Percentiles rank a stretch among this genome's conserved stretches.
Conservation (phyloP, 192 early-diverging fungal species). For the Diversispora eburnea region DNA sequence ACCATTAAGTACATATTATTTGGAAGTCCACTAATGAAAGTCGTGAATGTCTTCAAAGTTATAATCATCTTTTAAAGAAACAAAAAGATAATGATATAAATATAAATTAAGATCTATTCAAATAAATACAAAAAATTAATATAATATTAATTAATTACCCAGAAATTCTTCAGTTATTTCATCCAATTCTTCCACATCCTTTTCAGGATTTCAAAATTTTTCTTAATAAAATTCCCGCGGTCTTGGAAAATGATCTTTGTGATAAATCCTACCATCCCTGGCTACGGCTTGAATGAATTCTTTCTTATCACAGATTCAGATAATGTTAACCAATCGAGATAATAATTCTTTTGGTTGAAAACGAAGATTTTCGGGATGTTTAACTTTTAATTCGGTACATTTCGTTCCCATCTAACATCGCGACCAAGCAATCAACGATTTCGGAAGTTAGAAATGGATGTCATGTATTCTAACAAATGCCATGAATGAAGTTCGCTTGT, state of each 20-base stretch:
- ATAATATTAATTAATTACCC: too few species aligned
- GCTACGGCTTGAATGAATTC: constrained; percentile 80
- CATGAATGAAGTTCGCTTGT: constrained; percentile 80
- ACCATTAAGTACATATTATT: too few species aligned
- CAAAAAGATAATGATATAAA: too few species aligned
- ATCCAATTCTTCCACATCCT: constrained; percentile 66
- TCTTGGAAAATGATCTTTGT: constrained; percentile 69
- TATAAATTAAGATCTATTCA: too few species aligned
- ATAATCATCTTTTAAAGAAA: too few species aligned
- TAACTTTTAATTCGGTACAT: constrained; percentile 79
- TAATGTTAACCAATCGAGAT: constrained; percentile 81
- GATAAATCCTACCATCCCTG: constrained; percentile 81
- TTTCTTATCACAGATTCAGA: constrained; percentile 56
- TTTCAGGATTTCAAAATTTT: constrained; percentile 58
- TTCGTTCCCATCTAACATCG: constrained; percentile 96
- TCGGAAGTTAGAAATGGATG: constrained; percentile 84
- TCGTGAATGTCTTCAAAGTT: too few species aligned
- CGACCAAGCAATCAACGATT: constrained; percentile 88
- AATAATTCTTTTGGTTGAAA: constrained; percentile 84
- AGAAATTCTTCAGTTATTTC: constrained; percentile 88
- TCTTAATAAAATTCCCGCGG: constrained; percentile 66
- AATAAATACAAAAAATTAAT: too few species aligned
- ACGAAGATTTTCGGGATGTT: constrained; percentile 78
- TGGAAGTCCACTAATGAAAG: too few species aligned
- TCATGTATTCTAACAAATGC: constrained; percentile 86